A percentile compares a stretch with the other conserved stretches of the same genome.
Evolutionary conservation across 352 stramenopile species (phyloP).

Genomic region (Pythium guiyangense): DNA sequence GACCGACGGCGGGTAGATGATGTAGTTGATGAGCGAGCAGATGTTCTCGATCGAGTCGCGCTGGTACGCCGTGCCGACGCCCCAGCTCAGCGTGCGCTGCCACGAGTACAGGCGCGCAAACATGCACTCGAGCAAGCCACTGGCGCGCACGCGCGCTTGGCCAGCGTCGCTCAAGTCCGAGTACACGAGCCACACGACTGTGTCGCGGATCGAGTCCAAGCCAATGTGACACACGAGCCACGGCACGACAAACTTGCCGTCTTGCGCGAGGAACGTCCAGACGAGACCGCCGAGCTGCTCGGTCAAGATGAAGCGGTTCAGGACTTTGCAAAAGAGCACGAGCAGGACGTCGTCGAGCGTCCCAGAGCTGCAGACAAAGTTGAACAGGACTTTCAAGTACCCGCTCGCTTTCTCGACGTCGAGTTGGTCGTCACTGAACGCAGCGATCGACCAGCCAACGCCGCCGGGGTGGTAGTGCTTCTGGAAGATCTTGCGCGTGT

Average conservation of each 20-base stretch:
- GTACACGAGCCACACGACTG: slow-evolving; percentile 80
- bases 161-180: slow-evolving; percentile 71
- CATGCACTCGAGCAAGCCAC: slow-evolving; percentile 68
- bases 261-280: slow-evolving; percentile 57
- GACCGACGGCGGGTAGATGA: slow-evolving; percentile 79
- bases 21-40: slow-evolving; percentile 82
- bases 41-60: slow-evolving; percentile 87
- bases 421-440: slow-evolving; percentile 39
- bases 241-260: slow-evolving; percentile 66
- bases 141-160: slow-evolving; percentile 60
- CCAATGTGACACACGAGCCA: slow-evolving; percentile 81
- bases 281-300: slow-evolving; percentile 65
- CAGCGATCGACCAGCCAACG: slow-evolving; percentile 27
- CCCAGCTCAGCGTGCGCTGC: slow-evolving; percentile 81
- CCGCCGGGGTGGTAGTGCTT: slow-evolving; percentile 34
- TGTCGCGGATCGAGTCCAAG: slow-evolving; percentile 80
- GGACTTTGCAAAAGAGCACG: slow-evolving; percentile 83
- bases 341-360: slow-evolving; percentile 73
- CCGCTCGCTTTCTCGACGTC: slow-evolving; percentile 43
- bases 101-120: slow-evolving; percentile 77
- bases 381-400: slow-evolving; percentile 83
- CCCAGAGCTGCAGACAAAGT: slow-evolving; percentile 66
- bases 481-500: slow-evolving; percentile 73
- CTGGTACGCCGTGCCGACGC: slow-evolving; percentile 78
- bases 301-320: slow-evolving; percentile 79